These are phyloP conservation scores for Nannochloris sp. DNA, from an alignment of 139 green algal species.

Conservation along the genomic window DNA sequence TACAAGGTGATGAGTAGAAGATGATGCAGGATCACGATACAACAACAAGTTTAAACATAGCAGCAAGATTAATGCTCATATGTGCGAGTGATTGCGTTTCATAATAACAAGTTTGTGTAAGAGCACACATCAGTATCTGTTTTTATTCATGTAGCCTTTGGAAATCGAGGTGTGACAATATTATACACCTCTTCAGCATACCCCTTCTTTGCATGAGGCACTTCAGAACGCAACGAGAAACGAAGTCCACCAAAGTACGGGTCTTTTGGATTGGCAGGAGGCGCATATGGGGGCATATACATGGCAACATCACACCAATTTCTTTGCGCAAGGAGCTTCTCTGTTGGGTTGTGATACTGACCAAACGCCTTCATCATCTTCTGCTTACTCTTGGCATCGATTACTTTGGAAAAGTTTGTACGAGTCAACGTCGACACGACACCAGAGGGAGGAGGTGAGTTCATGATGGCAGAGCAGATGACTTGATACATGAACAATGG, in stretches of 20 bases:
- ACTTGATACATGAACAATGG: conserved; percentile 40
- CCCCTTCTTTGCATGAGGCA: conserved; percentile 8
- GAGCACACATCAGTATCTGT: not conserved
- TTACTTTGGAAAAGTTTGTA: conserved; percentile 20
- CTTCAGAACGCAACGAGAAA: conserved; percentile 28
- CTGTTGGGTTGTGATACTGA: conserved; percentile 2
- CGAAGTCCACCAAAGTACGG: conserved; percentile 12
- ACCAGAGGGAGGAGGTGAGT: conserved; percentile 28
- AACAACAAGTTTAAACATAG: too few relatives aligned
- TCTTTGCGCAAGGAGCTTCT: conserved; percentile 28
- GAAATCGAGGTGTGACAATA: conserved; percentile 8
- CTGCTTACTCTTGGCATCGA: conserved; percentile 14
- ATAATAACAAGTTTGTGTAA: too few relatives aligned
- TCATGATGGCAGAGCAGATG: conserved; percentile 43
- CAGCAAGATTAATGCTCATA: not conserved
- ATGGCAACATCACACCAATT: conserved; percentile 37
- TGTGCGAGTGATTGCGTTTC: too few relatives aligned
- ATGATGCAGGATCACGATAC: not conserved
- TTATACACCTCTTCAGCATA: conserved; percentile 26
- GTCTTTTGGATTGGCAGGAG: conserved; percentile 11
- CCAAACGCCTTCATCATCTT: conserved; percentile 26
- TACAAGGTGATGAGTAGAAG: not conserved
- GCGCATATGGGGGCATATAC: conserved; percentile 8
- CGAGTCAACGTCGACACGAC: conserved; percentile 34
- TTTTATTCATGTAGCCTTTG: not conserved